Evolutionary conservation across 257 asterid genomes (phyloP).

Genomic region (Ehretia macrophylla): DNA sequence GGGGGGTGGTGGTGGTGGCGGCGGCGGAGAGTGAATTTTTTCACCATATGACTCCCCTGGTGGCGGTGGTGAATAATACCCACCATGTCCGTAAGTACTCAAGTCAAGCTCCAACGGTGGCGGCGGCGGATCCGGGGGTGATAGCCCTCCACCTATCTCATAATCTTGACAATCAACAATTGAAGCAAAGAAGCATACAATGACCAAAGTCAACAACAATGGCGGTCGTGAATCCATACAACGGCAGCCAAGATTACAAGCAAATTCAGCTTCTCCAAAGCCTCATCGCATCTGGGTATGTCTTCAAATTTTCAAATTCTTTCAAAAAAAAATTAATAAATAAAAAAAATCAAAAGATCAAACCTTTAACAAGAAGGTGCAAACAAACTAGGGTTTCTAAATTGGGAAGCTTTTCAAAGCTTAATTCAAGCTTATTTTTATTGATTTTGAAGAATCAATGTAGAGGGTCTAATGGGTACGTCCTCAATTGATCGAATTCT

Average conservation of each 20-base stretch:
- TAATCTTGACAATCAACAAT: conserved; percentile 42
- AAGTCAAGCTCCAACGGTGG: no score
- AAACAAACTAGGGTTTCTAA: conserved; percentile 5
- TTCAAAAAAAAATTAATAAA: no score
- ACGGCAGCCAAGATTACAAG: neutral
- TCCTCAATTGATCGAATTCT: no score
- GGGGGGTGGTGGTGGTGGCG: no score
- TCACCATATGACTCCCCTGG: no score
- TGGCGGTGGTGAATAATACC: no score
- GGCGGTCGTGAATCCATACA: conserved; percentile 46
- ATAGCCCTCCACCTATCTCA: no score
- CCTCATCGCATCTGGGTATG: conserved; percentile 48
- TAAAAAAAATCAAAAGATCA: neutral
- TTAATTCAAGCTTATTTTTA: no score
- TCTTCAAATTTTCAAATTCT: conserved; percentile 11
- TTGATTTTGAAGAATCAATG: conserved; percentile 2
- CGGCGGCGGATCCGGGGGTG: no score
- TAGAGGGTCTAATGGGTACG: neutral
- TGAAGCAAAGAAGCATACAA: conserved; percentile 16
- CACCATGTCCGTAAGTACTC: no score
- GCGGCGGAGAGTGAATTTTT: no score
- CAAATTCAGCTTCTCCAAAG: conserved; percentile 13
- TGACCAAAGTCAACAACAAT: conserved; percentile 27
- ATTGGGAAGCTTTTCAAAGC: no score
- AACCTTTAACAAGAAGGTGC: neutral